Conservation (phyloP, 1,139 yeast species). For the Pichia sp. region DNA sequence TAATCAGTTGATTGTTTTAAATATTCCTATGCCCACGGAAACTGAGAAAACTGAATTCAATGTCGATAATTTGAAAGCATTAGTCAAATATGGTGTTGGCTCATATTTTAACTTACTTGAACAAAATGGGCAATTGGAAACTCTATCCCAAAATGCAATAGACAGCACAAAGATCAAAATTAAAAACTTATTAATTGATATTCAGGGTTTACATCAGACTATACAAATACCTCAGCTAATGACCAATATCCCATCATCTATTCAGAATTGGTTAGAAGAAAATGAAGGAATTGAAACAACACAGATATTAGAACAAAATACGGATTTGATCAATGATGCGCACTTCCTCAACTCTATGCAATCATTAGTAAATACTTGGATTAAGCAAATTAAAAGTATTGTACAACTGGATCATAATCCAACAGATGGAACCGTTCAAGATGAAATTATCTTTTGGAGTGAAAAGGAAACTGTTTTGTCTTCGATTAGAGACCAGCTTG, state of each 20-base stretch:
- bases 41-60: background rate
- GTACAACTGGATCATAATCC: slow-evolving; percentile 55
- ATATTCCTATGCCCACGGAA: slow-evolving; percentile 5
- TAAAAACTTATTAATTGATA: slow-evolving; percentile 64
- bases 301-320: slow-evolving; percentile 26
- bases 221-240: slow-evolving; percentile 67
- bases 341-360: slow-evolving; percentile 65
- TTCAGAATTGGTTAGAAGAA: slow-evolving; percentile 40
- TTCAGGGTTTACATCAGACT: slow-evolving; percentile 67
- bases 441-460: slow-evolving; percentile 80
- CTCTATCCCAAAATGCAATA: slow-evolving; percentile 35
- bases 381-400: slow-evolving; percentile 57
- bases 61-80: slow-evolving; percentile 51
- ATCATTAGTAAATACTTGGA: slow-evolving; percentile 70
- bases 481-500: slow-evolving; percentile 58
- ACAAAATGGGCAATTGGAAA: slow-evolving; percentile 10
- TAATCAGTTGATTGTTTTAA: slow-evolving; percentile 8
- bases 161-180: slow-evolving; percentile 58
- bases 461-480: slow-evolving; percentile 64
- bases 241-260: slow-evolving; percentile 50
- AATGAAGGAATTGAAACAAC: slow-evolving; percentile 3
- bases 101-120: slow-evolving; percentile 46
- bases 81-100: slow-evolving; percentile 54
- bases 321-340: slow-evolving; percentile 45
- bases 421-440: slow-evolving; percentile 56